Base-by-base conservation (phyloP, 1,284 basidiomycete species). In the Sporisorium scitamineum region DNA sequence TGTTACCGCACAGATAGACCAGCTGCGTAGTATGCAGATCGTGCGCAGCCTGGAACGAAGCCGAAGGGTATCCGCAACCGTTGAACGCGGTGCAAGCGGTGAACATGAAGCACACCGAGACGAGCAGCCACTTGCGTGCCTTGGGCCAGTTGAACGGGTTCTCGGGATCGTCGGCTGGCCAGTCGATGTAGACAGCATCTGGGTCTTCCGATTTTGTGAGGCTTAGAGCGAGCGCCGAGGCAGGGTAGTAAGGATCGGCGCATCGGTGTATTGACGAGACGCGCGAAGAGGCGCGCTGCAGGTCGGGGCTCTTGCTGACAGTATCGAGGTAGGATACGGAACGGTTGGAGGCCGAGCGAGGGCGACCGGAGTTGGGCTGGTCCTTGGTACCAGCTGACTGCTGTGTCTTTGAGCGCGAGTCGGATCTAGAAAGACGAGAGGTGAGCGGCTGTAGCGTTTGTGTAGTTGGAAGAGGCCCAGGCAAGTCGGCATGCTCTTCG, bases 61-160 rank as follows among this genome's bases (percentile, higher is more conserved):
- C 75, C 14, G 69, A 69, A 3, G 74, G 64, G 45, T 77, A 79
- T 26, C 75, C 78, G 26, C 70, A 75, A 24, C 75, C 78, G 47
- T 79, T 79, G 68, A 80, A 64, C 22, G 80, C 80, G 5, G 80
- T 82, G 41, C 69, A 72, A 13, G 61, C 70, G 24, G 79, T 72
- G 61, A 80, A 81, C 54, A 70, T 56, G 45, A 81, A 75, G 44
- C 69, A 70, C 34, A 64, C 54, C 1, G 71, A 60, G 37, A 78
- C 68, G 27, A 74, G 61, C 10, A 55, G 42, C 71, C 78, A 79
- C 45, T 61, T 65, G 26, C 70, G 52, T 10, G 59, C 34, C 24
- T 53, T 61, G 11, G 70, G 61, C 79, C 79, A 81, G 56, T 81
- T 81, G 63, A 79, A 75, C 8, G 79, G 79, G 52, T 81, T 76